phyloP scores from a whole-genome alignment of 495 filamentous ascomycete genomes.

The Aspergillus hancockii region DNA sequence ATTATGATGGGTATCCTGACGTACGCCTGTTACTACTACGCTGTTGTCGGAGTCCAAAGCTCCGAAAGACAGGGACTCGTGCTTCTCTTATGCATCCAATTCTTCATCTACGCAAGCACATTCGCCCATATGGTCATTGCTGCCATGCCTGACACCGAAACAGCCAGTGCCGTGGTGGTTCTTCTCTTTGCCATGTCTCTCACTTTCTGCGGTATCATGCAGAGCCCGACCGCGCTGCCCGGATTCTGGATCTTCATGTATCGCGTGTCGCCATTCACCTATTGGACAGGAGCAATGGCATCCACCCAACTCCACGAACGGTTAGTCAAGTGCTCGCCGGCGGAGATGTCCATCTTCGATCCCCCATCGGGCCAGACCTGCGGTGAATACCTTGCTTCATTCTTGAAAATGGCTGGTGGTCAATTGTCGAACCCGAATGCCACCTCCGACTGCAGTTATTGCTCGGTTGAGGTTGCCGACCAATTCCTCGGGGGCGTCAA shows the following conservation, averaged over 20 bases:
- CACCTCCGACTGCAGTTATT: constrained; percentile 41
- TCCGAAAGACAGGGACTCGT: constrained; percentile 50
- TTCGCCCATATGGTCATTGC: constrained; percentile 61
- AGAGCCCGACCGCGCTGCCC: constrained; percentile 56
- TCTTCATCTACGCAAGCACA: constrained; percentile 48
- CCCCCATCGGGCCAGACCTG: constrained; percentile 53
- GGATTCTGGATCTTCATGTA: constrained; percentile 76
- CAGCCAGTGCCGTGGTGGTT: constrained; percentile 53
- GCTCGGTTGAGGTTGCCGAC: constrained; percentile 41
- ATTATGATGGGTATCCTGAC: constrained; percentile 42
- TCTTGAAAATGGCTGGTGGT: constrained; percentile 29
- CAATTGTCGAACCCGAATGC: constrained; percentile 40
- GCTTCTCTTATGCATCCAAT: constrained; percentile 50
- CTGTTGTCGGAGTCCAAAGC: constrained; percentile 39
- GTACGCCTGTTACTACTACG: constrained; percentile 52
- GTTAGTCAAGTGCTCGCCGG: constrained; percentile 50
- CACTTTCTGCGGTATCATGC: constrained; percentile 62
- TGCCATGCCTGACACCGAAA: constrained; percentile 54
- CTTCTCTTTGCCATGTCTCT: constrained; percentile 58
- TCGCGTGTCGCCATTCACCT: constrained; percentile 62
- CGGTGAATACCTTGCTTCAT: constrained; percentile 39
- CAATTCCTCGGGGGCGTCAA: constrained; percentile 34
- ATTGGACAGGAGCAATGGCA: constrained; percentile 27
- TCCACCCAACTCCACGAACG: constrained; percentile 55
- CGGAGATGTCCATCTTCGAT: constrained; percentile 56